These are phyloP conservation scores for Solanum medicagineum DNA, from an alignment of 257 asterid genomes.

Conservation along the genomic window DNA sequence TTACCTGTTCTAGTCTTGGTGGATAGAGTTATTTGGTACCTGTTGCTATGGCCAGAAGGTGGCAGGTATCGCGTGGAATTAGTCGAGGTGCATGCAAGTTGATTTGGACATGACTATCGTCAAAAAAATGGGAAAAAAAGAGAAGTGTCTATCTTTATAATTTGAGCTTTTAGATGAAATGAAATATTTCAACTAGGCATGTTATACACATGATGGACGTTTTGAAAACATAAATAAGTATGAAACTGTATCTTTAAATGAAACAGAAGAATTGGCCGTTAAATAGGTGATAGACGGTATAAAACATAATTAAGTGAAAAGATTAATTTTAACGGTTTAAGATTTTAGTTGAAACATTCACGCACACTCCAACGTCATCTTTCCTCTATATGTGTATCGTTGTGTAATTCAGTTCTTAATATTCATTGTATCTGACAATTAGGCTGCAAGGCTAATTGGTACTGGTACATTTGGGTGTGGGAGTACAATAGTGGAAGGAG, in stretches of 20 bases:
- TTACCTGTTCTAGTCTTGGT: too few species aligned
- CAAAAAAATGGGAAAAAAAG: neutral
- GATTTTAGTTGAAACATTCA: neutral
- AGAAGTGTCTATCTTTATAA: neutral
- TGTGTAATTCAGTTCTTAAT: neutral
- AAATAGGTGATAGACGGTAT: neutral
- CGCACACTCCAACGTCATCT: neutral
- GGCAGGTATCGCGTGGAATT: too few species aligned
- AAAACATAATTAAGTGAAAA: neutral
- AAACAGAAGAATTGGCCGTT: neutral
- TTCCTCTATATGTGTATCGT: neutral
- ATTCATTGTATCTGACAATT: neutral
- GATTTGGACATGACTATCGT: neutral
- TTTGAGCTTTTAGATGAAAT: neutral
- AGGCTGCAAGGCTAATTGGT: constrained; percentile 75
- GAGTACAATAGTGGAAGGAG: constrained; percentile 75
- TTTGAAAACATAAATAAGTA: neutral
- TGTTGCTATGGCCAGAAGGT: too few species aligned
- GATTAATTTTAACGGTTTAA: neutral
- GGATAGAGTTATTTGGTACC: too few species aligned
- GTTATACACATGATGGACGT: neutral
- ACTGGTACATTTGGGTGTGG: constrained; percentile 98
- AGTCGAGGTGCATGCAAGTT: too few species aligned
- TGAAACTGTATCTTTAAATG: neutral
- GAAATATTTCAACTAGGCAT: neutral